A percentile compares a stretch with the other conserved stretches of the same genome.
phyloP scores from a whole-genome alignment of 139 green algal species.

The Chlamydomonas schloesseri region DNA sequence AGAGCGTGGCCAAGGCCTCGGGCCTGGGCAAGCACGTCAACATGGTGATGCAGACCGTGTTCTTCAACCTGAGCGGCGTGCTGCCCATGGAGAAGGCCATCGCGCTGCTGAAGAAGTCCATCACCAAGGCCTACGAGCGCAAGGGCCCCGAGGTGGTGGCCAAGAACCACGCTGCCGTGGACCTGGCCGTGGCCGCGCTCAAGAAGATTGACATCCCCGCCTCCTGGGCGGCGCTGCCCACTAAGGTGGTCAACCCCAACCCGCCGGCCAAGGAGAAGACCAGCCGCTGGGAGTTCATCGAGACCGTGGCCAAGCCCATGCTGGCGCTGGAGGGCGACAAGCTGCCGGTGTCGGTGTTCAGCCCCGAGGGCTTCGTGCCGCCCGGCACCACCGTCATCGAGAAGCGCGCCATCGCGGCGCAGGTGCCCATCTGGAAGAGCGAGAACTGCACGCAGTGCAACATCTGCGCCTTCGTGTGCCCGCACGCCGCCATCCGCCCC shows the following conservation, averaged over 20 bases:
- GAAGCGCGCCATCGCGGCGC: constrained; percentile 62
- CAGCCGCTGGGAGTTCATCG: constrained; percentile 55
- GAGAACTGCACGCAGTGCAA: constrained; percentile 76
- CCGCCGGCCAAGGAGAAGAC: constrained; percentile 11
- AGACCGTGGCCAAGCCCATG: constrained; percentile 67
- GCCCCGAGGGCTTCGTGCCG: constrained; percentile 57
- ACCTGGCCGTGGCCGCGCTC: constrained; percentile 56
- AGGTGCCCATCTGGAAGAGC: constrained; percentile 61
- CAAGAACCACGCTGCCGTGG: constrained; percentile 67
- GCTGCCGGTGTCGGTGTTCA: constrained; percentile 69
- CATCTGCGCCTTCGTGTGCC: constrained; percentile 78
- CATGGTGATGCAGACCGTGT: constrained; percentile 78
- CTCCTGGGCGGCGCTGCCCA: constrained; percentile 42
- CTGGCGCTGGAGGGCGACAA: constrained; percentile 71
- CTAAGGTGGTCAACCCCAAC: not conserved
- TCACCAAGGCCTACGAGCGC: constrained; percentile 73
- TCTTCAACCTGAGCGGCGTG: constrained; percentile 71
- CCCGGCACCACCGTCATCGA: constrained; percentile 67
- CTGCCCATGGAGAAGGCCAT: constrained; percentile 67
- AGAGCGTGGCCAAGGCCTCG: constrained; percentile 49
- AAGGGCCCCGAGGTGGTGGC: constrained; percentile 70
- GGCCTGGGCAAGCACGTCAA: constrained; percentile 73
- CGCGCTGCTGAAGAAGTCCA: constrained; percentile 69
- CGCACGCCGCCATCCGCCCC: constrained; percentile 73
- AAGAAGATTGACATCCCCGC: constrained; percentile 57